Conservation (phyloP, 352 stramenopile genomes). For the Ochromonadaceae sp. region DNA sequence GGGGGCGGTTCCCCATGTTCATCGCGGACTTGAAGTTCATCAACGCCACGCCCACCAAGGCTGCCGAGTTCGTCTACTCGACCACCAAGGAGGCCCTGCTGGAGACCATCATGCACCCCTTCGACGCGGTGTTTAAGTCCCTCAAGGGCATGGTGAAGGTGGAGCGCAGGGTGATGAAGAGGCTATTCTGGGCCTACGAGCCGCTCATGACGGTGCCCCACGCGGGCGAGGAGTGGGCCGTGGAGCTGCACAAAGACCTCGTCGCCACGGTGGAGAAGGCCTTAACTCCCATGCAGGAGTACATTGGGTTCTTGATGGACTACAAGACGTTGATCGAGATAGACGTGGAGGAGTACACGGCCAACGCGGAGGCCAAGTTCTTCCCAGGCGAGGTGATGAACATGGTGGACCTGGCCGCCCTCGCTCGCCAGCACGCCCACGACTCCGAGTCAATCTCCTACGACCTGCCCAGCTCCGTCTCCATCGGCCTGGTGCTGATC, state of each 20-base stretch:
- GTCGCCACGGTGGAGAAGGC: conserved; percentile 38
- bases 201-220: conserved; percentile 61
- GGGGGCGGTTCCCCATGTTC: conserved; percentile 31
- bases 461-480: conserved; percentile 24
- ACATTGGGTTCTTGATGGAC: conserved; percentile 55
- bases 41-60: neutral
- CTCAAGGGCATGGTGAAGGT: conserved; percentile 56
- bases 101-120: conserved; percentile 45
- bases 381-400: conserved; percentile 41
- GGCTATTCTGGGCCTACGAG: conserved; percentile 80
- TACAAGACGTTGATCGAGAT: conserved; percentile 71
- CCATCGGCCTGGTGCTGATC: conserved; percentile 24
- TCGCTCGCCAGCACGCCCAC: conserved; percentile 44
- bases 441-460: conserved; percentile 52
- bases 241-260: conserved; percentile 42
- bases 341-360: conserved; percentile 62
- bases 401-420: conserved; percentile 53
- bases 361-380: conserved; percentile 50
- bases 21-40: conserved; percentile 33
- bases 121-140: conserved; percentile 55
- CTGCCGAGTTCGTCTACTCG: conserved; percentile 45
- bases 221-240: conserved; percentile 61
- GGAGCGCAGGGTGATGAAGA: conserved; percentile 78
- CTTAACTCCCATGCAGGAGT: conserved; percentile 32
- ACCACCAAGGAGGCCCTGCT: conserved; percentile 49